Evolutionary conservation across 192 early-diverging fungal genomes (phyloP), one percentile per base, ranked within the genome.

Genomic region (Chytriomyces sp.): DNA sequence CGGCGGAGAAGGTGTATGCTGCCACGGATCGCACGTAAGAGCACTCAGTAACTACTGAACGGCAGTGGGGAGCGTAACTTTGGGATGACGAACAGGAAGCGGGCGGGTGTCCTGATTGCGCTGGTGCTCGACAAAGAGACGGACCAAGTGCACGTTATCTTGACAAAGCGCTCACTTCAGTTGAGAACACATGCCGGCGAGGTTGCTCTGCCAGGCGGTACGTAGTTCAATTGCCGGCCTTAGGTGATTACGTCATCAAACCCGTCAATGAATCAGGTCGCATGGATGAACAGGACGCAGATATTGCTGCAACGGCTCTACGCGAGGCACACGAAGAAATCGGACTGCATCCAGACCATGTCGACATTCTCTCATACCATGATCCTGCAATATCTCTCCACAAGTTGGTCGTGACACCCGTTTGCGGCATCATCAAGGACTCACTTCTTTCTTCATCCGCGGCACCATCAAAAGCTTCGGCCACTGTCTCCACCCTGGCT

Each of bases 291-390:
- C 30, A 26, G 7, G 78, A 80, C 59, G 33, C 30, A 4, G 65
- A 72, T 60, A 38, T 68, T 8, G 33, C 72, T 10, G 59, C 37
- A 3, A 80, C 79, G 3, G 79, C 79, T 3, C 37, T 74, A 30
- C 70, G 79, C 7, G 79, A 80, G 39, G 75, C 79, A 4, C n/a
- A 75, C 8, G 79, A 80, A 53, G 79, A 80, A 53, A 74, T 80
- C 41, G 79, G 79, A 2, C 65, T 80, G 3, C 60, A 26, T 26
- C 75, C 49, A n/a, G 30, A 55, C 19, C 22, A 12, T 39, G 75
- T 80, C 26, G 34, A 71, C 52, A 68, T 77, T 4, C 22, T 37
- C 26, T 73, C 78, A 7, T 44, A 28, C 31, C 74, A 76, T 41
- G 41, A 39, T 7, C 70, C 70, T 14, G 71, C 62, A 39, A 59